phyloP scores from a whole-genome alignment of 1,139 yeast genomes.

The Hyphopichia wangnamkhiaoensis region DNA sequence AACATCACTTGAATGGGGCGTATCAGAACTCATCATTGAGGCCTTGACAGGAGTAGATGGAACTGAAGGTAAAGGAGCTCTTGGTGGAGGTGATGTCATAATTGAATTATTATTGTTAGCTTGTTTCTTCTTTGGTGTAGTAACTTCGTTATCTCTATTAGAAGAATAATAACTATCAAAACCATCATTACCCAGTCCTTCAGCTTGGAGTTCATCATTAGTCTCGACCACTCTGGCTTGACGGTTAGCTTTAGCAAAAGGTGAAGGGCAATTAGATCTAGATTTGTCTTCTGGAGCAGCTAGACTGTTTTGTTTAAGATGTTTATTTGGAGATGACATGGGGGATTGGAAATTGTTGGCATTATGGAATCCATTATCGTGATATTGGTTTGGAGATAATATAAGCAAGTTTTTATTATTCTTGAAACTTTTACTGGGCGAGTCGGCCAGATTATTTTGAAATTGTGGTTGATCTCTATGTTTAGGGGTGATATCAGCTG shows the following conservation, averaged over 20 bases:
- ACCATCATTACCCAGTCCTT: constrained; percentile 12
- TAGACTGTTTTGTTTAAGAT: constrained; percentile 8
- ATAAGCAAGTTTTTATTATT: constrained; percentile 39
- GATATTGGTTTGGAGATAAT: constrained; percentile 43
- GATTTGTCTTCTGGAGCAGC: constrained; percentile 20
- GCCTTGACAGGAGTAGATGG: constrained; percentile 22
- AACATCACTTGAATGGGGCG: constrained; percentile 13
- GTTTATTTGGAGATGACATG: constrained; percentile 4
- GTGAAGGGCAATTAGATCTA: constrained; percentile 37
- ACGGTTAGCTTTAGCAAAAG: constrained; percentile 46
- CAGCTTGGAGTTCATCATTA: constrained; percentile 26
- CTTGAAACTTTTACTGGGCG: constrained; percentile 13
- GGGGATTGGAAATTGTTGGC: constrained; percentile 8
- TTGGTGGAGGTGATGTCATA: constrained; percentile 39
- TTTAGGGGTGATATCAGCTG: constrained; percentile 22
- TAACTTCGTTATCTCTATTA: not conserved
- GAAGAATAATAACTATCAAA: constrained; percentile 4
- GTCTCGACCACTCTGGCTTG: constrained; percentile 51
- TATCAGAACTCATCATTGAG: constrained; percentile 10
- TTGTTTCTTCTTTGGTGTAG: constrained; percentile 20
- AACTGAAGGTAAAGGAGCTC: constrained; percentile 25
- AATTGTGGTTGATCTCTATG: not conserved
- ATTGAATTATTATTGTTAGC: constrained; percentile 8
- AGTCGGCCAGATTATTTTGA: not conserved
- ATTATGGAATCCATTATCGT: constrained; percentile 36